These are phyloP conservation scores for Penicillium odoratum DNA, from an alignment of 495 filamentous ascomycete species.

Conservation along the genomic window DNA sequence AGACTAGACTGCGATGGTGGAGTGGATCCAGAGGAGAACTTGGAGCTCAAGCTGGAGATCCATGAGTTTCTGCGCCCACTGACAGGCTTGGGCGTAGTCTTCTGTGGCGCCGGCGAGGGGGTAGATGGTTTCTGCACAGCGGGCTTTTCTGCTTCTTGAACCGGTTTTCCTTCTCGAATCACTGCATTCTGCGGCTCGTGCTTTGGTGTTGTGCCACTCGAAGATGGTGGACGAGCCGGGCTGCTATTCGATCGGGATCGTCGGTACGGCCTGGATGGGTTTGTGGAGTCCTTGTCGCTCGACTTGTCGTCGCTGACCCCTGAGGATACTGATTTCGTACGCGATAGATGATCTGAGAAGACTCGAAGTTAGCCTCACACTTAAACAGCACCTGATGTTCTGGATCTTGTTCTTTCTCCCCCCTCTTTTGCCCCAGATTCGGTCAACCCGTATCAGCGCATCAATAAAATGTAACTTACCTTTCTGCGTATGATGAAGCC, in stretches of 20 bases:
- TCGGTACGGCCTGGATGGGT: constrained; percentile 21
- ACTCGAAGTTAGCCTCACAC: neutral
- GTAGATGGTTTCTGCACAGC: constrained; percentile 21
- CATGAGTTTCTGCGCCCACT: constrained; percentile 72
- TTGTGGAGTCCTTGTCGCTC: constrained; percentile 21
- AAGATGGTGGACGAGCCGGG: constrained; percentile 22
- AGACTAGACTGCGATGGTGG: constrained; percentile 46
- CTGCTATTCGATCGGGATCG: constrained; percentile 29
- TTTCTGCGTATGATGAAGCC: constrained; percentile 68
- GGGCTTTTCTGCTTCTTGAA: constrained; percentile 20
- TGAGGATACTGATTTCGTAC: constrained; percentile 42
- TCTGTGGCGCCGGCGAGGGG: constrained; percentile 27
- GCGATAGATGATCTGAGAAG: constrained; percentile 35
- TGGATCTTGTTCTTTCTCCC: neutral
- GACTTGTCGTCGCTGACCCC: constrained; percentile 34
- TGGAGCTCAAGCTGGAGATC: constrained; percentile 90
- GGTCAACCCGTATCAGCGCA: neutral
- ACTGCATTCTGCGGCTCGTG: neutral
- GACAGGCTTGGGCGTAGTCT: constrained; percentile 40
- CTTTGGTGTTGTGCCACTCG: constrained; percentile 6
- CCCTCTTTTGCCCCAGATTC: neutral
- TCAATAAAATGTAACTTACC: constrained; percentile 39
- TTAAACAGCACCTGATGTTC: neutral
- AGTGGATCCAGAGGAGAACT: constrained; percentile 74
- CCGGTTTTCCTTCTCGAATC: neutral